Conservation (phyloP, 2,329 filamentous ascomycete species). For the Pezicula rhizophila region DNA sequence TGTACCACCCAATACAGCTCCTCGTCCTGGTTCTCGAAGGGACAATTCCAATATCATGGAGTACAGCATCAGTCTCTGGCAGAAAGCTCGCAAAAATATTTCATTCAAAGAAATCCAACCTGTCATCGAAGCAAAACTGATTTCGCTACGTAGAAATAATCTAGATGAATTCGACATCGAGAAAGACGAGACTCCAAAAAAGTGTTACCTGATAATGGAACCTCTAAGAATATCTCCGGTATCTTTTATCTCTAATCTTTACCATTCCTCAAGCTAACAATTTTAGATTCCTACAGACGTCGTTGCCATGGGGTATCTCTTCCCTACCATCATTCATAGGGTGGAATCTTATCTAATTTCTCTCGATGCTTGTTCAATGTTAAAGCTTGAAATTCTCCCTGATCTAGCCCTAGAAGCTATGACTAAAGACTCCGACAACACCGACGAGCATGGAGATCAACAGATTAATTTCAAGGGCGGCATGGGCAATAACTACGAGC, state of each 20-base stretch:
- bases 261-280: not conserved
- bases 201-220: conserved; percentile 69
- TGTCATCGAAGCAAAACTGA: conserved; percentile 69
- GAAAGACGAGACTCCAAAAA: conserved; percentile 37
- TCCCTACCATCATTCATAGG: conserved; percentile 80
- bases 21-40: conserved; percentile 37
- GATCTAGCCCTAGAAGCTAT: conserved; percentile 78
- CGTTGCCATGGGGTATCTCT: conserved; percentile 67
- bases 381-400: conserved; percentile 60
- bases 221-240: conserved; percentile 71
- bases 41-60: conserved; percentile 63
- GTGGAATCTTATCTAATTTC: conserved; percentile 78
- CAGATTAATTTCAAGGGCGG: conserved; percentile 71
- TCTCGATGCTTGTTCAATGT: conserved; percentile 61
- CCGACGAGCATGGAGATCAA: conserved; percentile 62
- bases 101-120: conserved; percentile 65
- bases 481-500: conserved; percentile 93
- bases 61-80: conserved; percentile 74
- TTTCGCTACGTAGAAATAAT: conserved; percentile 76
- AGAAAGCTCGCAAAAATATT: conserved; percentile 46
- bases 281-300: conserved; percentile 59
- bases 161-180: conserved; percentile 60
- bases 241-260: conserved; percentile 31
- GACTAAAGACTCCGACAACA: conserved; percentile 87
- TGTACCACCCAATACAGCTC: conserved; percentile 52